Conservation (phyloP, 768 basidiomycete genomes). For the Mycena haematopus region DNA sequence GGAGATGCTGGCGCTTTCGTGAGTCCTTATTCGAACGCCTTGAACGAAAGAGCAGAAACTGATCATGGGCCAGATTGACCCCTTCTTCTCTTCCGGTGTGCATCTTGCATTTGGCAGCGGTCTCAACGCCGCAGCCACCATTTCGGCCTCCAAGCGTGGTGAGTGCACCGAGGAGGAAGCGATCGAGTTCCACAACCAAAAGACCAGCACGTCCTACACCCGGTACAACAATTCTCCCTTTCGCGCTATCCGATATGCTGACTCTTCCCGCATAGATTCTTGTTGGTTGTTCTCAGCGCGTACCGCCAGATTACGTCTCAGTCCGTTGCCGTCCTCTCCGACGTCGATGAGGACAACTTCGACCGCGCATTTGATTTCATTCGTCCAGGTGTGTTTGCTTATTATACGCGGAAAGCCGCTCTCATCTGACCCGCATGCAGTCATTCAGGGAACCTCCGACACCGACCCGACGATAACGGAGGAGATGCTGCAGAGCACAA, state of each 20-base stretch:
- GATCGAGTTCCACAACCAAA: conserved; percentile 39
- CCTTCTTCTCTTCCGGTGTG: conserved; percentile 32
- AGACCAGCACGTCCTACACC: conserved; percentile 43
- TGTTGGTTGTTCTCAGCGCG: conserved; percentile 53
- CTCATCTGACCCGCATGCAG: conserved; percentile 10
- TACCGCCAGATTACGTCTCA: conserved; percentile 55
- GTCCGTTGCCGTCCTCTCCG: conserved; percentile 44
- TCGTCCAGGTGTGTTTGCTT: conserved; percentile 40
- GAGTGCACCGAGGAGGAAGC: conserved; percentile 39
- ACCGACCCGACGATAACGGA: conserved; percentile 27
- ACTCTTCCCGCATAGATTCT: conserved; percentile 39
- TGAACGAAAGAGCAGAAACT: not conserved
- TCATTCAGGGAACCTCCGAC: conserved; percentile 38
- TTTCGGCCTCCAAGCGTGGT: conserved; percentile 41
- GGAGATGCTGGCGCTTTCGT: conserved; percentile 23
- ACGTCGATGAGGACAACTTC: conserved; percentile 54
- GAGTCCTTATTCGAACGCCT: not conserved
- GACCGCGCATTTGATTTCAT: conserved; percentile 54
- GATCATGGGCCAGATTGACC: conserved; percentile 8
- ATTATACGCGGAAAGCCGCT: not conserved
- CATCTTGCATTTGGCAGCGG: conserved; percentile 35
- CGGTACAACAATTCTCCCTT: conserved; percentile 32
- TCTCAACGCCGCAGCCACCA: conserved; percentile 43
- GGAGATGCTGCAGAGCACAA: conserved; percentile 23
- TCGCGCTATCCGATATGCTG: not conserved